A percentile compares a stretch with the other conserved stretches of the same genome.
phyloP scores from a whole-genome alignment of 2,329 filamentous ascomycete species.

The Aspergillus sp. region DNA sequence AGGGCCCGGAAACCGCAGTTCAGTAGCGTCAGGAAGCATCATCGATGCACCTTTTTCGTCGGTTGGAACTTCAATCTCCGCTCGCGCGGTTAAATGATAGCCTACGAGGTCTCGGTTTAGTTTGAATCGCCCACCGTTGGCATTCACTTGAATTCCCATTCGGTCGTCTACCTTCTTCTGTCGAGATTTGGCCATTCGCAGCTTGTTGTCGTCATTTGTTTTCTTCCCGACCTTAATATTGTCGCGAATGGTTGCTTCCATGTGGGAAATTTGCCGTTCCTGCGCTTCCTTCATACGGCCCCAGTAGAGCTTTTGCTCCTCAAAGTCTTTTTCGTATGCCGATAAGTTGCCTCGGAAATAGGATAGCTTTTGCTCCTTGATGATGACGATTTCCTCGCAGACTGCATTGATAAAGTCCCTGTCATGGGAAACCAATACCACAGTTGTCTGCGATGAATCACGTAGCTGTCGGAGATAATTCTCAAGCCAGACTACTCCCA shows the following conservation, averaged over 20 bases:
- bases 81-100: conserved; percentile 54
- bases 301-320: conserved; percentile 62
- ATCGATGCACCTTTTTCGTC: conserved; percentile 57
- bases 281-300: conserved; percentile 75
- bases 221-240: conserved; percentile 72
- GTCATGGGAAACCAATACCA: conserved; percentile 80
- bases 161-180: conserved; percentile 82
- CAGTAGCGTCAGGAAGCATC: conserved; percentile 57
- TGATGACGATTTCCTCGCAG: conserved; percentile 69
- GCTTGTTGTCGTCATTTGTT: conserved; percentile 76
- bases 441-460: conserved; percentile 53
- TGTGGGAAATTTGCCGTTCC: conserved; percentile 74
- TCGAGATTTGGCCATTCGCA: conserved; percentile 77
- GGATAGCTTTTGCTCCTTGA: conserved; percentile 66
- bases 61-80: conserved; percentile 66
- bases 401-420: conserved; percentile 73
- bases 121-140: conserved; percentile 72
- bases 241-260: conserved; percentile 70
- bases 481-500: conserved; percentile 82
- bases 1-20: conserved; percentile 70
- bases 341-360: conserved; percentile 73
- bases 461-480: conserved; percentile 59
- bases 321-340: conserved; percentile 64
- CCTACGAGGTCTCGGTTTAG: conserved; percentile 69
- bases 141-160: conserved; percentile 69